Base-by-base conservation (phyloP, 306 rosid genomes). In the Ormosia emarginata region DNA sequence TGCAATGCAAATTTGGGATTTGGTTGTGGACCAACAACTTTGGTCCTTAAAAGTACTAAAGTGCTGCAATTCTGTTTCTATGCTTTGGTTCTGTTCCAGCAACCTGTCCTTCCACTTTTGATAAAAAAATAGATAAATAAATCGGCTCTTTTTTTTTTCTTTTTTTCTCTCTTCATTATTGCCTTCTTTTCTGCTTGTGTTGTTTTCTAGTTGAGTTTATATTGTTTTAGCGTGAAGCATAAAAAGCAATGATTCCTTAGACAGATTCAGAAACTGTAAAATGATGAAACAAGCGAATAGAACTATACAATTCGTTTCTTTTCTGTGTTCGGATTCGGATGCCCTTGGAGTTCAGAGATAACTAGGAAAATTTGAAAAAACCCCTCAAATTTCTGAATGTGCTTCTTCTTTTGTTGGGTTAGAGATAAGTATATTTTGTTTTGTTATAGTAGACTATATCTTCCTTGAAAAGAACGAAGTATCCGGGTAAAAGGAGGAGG, bases 221-320 rank as follows among this genome's bases (percentile, higher is more conserved):
- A 79, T 89, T 83, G 90, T 79, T 84, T 86, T 77, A 81, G 91
- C 86, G 79, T 84, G 88, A 89, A 86, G 88, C 90, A 85, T 89
- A 74, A 84, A 84, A 85, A 83, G 73, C 79, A 87, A 87, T 80
- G 88, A 87, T 87, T 77, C 77, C 32, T 71, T 67, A 55, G 87
- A 78, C 30, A 11, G 77, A 83, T 81, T 81, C 68, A 85, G 81
- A 66, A 88, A 67, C 88, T 67, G 67, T 4, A 1, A 64, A 80
- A 71, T 78, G 85, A 87, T 83, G 36, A 81, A 81, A 82, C 67
- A 78, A 52, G 29, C 78, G 79, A 75, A 79, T 81, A 71, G 24
- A 41, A 71, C 49, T 52, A 32, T 32, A 41, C 73, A 34, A 29
- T 41, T 63, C 1, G 34, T 62, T 65, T 41, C 13, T 52, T 55